Evolutionary conservation across 768 basidiomycete species (phyloP), one percentile per base, ranked within the genome.

Genomic region (Crassisporium funariophilum): DNA sequence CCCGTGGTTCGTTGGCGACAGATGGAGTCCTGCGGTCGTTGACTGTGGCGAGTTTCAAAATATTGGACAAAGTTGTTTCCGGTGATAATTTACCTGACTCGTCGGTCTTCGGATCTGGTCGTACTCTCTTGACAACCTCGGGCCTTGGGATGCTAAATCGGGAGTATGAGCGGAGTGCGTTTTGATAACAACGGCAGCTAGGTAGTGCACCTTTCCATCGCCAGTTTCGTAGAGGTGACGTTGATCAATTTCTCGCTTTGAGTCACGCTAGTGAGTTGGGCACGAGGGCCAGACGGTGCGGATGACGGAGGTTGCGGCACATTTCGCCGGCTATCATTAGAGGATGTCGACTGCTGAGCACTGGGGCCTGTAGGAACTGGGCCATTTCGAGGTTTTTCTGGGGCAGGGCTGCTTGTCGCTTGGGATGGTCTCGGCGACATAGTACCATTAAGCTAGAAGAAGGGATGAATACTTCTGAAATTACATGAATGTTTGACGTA

Each of bases 91-190:
- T 72, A 4, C 69, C 62, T 29, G 67, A 65, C 43, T 71, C 72
- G 21, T 58, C 58, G 11, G 52, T 57, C 46, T 70, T 74, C 34
- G 60, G 49, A 9, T 76, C 75, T 21, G 70, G 64, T 21, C 78
- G 66, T 19, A 78, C 65, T 46, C 88, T 74, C 64, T 81, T 87
- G 47, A 90, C 84, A 24, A 88, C 86, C 60, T 89, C 86, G n/a
- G 88, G 88, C 37, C 86, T 72, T 17, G 86, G 88, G 36, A 90
- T 77, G 59, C 88, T 90, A 35, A 52, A 17, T 35, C 11, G 35
- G 46, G 25, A 52, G 6, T 50, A 27, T 46, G 34, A n/a, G 19
- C 46, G n/a, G 36, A 25, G 5, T 34, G 43, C 3, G 10, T 5
- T 15, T 33, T 12, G 13, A 5, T 5, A 20, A 31, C 11, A 4